Evolutionary conservation across 352 stramenopile species (phyloP).

Genomic region (Phytophthora vignae): DNA sequence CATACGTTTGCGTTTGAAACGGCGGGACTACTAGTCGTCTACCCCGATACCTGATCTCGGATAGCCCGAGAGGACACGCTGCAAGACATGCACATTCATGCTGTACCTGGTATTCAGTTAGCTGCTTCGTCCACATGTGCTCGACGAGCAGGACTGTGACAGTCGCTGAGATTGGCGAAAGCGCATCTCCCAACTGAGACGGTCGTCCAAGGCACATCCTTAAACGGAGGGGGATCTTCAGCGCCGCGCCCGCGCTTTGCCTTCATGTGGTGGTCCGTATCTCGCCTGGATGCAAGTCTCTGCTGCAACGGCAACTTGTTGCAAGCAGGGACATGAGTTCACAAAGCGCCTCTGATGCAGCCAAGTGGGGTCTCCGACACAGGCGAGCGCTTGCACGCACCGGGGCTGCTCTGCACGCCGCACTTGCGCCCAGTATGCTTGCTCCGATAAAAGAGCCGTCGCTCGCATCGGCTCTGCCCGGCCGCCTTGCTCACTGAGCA

Average conservation of each 20-base stretch:
- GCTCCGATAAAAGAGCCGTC: constrained; percentile 27
- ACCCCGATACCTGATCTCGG: not conserved
- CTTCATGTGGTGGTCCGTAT: constrained; percentile 39
- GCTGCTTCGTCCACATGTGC: constrained; percentile 6
- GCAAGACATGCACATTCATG: too few relatives aligned
- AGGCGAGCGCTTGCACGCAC: constrained; percentile 13
- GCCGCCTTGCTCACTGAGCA: constrained; percentile 25
- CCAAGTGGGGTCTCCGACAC: constrained; percentile 13
- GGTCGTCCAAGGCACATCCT: constrained; percentile 16
- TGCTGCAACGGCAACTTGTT: constrained; percentile 32
- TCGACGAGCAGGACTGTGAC: constrained; percentile 13
- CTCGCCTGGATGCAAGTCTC: constrained; percentile 27
- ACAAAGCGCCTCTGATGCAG: constrained; percentile 16
- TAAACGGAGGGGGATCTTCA: constrained; percentile 31
- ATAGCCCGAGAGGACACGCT: too few relatives aligned
- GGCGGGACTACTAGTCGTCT: too few relatives aligned
- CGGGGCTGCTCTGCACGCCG: constrained; percentile 11
- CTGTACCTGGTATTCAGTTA: too few relatives aligned
- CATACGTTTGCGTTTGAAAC: too few relatives aligned
- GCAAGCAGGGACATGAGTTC: constrained; percentile 40
- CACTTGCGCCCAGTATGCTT: constrained; percentile 27
- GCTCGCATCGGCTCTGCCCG: constrained; percentile 21
- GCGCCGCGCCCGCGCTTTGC: constrained; percentile 7
- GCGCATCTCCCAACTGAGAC: constrained; percentile 25
- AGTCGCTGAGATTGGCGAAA: constrained; percentile 30